Base-by-base conservation (phyloP, 179 eudicot genomes). In the Spergularia azorica region DNA sequence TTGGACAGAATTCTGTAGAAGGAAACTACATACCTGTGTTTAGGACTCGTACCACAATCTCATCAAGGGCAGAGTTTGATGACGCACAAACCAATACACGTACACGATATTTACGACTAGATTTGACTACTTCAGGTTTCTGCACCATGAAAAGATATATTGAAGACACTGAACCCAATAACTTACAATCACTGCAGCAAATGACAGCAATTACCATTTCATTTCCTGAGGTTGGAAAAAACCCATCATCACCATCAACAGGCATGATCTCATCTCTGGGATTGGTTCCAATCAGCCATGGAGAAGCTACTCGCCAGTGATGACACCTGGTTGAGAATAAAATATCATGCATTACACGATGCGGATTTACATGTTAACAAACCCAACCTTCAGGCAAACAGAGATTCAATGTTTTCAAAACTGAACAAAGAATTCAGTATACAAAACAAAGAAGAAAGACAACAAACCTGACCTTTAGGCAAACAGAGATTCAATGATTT, bases 61-160 rank as follows among this genome's bases (percentile, higher is more conserved):
- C 99, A 78, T 95, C 99, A 70, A 93, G 94, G 12, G 99, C 99
- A 76, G 98, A 95, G 81, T 95, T 95, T 79, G 99, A 95, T 76
- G 99, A 98, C 60, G 99, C 99, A 84, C 99, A 95, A 59, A 95
- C 98, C 80, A 95, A 77, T 79, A 95, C 94, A 78, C 97, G 98
- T 50, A 91, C 96, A 65, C 97, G 97, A 79, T 93, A 90, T 79
- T 93, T 95, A 70, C 98, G 91, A 79, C 87, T 88, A 78, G 97
- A 91, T 72, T 85, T 84, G 32, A 95, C 91, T 76, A 90, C 92
- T 87, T 93, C 99, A 59, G 99, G 99, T 90, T 90, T 95, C 99
- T 95, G 88, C 69, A 82, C 26, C 67, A 61, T 65, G 74, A 11
- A 70, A 20, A 65, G 63, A 67, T 26, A 64, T 67, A 69, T 32